These are phyloP conservation scores for Penicillium sp. DNA, from an alignment of 2,329 filamentous ascomycete genomes.

Conservation along the genomic window DNA sequence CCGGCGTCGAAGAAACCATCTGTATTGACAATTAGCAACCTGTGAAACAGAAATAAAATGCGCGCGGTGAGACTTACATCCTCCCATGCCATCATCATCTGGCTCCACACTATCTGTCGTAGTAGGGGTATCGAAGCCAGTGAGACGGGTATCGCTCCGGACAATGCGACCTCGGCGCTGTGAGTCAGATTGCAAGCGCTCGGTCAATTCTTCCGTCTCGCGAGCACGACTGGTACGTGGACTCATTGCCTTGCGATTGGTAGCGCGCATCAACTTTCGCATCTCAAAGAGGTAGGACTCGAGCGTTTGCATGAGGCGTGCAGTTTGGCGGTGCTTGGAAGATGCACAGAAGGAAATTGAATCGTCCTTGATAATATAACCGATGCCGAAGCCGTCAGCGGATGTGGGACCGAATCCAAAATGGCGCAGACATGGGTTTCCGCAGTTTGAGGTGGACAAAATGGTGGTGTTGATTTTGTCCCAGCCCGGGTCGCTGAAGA, in stretches of 20 bases:
- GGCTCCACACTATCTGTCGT: constrained; percentile 68
- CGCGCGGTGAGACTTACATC: constrained; percentile 66
- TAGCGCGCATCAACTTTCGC: constrained; percentile 74
- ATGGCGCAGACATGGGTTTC: constrained; percentile 88
- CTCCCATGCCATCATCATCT: constrained; percentile 85
- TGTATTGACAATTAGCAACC: constrained; percentile 37
- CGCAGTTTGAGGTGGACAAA: constrained; percentile 96
- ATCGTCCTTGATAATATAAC: constrained; percentile 98
- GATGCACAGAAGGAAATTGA: constrained; percentile 86
- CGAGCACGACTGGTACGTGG: constrained; percentile 57
- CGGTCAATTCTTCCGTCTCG: constrained; percentile 54
- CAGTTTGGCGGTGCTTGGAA: constrained; percentile 91
- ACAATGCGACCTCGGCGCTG: constrained; percentile 72
- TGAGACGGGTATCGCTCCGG: constrained; percentile 51
- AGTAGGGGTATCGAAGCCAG: constrained; percentile 56
- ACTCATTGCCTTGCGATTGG: constrained; percentile 55
- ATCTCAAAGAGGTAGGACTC: constrained; percentile 92
- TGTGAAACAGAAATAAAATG: not conserved
- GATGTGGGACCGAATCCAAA: constrained; percentile 96
- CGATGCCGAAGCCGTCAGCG: constrained; percentile 92
- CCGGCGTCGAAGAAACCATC: constrained; percentile 98
- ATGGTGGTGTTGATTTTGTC: constrained; percentile 94
- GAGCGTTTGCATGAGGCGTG: constrained; percentile 81
- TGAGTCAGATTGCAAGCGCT: constrained; percentile 38
- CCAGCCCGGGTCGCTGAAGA: constrained; percentile 89